phyloP scores from a whole-genome alignment of 2,329 filamentous ascomycete species.

The Tolypocladium tundrense region DNA sequence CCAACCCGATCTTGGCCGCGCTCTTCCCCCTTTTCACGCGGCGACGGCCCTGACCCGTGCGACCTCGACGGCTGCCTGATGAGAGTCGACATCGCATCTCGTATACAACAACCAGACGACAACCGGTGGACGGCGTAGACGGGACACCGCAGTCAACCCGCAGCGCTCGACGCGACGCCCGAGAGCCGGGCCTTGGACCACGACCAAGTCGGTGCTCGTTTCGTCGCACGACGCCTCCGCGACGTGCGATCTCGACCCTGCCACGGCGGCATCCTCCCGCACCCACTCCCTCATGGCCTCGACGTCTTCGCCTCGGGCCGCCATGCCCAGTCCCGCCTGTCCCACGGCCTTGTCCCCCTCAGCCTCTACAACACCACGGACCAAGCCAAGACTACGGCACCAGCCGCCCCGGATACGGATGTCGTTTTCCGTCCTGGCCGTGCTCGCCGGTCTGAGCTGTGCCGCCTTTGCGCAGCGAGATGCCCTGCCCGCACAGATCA shows the following conservation, averaged over 20 bases:
- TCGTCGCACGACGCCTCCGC: not conserved
- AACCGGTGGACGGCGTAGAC: not conserved
- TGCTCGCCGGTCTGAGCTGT: conserved; percentile 3
- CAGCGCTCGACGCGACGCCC: not conserved
- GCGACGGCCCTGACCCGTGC: not conserved
- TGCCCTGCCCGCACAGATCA: conserved; percentile 2
- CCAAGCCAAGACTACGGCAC: not conserved
- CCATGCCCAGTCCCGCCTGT: not conserved
- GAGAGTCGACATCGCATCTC: not conserved
- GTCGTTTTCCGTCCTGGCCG: conserved; percentile 1
- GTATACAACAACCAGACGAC: not conserved
- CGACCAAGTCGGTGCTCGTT: not conserved
- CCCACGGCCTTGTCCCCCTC: not conserved
- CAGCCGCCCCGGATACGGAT: not conserved
- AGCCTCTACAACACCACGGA: not conserved
- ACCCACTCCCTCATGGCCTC: not conserved
- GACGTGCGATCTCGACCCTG: not conserved
- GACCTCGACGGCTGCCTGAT: not conserved
- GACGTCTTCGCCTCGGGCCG: not conserved
- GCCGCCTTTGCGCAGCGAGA: conserved; percentile 1
- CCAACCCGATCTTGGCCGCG: not conserved
- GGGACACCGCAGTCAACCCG: not conserved
- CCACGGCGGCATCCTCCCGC: not conserved
- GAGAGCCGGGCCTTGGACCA: not conserved
- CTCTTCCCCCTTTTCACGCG: not conserved